phyloP scores from a whole-genome alignment of 441 rosid genomes.

The Pelargonium cotyledonis region DNA sequence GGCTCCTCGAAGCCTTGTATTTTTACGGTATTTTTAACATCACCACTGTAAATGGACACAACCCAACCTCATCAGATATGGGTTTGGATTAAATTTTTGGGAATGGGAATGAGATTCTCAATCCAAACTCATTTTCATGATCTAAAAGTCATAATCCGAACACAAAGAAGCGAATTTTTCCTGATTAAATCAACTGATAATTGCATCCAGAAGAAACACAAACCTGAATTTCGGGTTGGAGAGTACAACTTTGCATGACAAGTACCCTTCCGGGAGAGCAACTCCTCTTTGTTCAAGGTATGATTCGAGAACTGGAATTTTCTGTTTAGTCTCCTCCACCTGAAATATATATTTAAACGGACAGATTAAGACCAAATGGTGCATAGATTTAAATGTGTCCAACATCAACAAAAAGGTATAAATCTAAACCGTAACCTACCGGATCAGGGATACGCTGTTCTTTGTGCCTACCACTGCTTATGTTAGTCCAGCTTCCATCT shows the following conservation, averaged over 20 bases:
- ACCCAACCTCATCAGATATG: not conserved
- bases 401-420: not conserved
- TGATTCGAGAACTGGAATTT: slow-evolving; percentile 67
- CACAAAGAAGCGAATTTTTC: not conserved
- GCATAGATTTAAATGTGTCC: not conserved
- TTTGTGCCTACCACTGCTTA: slow-evolving; percentile 40
- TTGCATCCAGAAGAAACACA: not conserved
- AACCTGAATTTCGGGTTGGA: slow-evolving; percentile 76
- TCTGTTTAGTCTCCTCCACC: slow-evolving; percentile 55
- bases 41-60: not conserved
- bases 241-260: slow-evolving; percentile 77
- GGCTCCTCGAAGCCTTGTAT: not conserved
- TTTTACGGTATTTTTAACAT: not conserved
- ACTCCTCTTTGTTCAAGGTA: slow-evolving; percentile 89
- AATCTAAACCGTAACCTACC: slow-evolving; percentile 32
- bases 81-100: too few species aligned
- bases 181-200: not conserved
- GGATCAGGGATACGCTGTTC: slow-evolving; percentile 52
- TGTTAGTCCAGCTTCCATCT: slow-evolving; percentile 84
- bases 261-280: slow-evolving; percentile 61
- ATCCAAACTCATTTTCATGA: not conserved
- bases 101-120: not conserved
- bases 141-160: too few species aligned
- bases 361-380: not conserved
- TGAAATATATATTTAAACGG: slow-evolving; percentile 28